Conservation (phyloP, 2,329 filamentous ascomycete genomes). For the Aspergillus arachidicola region DNA sequence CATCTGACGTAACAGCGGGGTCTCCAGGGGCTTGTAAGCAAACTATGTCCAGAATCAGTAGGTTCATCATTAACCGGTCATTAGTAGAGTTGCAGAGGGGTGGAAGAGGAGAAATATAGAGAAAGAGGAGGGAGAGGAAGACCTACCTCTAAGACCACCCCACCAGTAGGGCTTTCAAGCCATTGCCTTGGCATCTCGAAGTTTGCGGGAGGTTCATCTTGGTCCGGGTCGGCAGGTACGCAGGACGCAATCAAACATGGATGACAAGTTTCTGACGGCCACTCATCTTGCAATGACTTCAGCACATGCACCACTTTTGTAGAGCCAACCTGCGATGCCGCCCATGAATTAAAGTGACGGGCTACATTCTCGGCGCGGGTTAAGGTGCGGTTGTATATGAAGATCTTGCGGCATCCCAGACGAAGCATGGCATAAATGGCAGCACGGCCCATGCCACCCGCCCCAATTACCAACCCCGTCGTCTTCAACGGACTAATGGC, state of each 20-base stretch:
- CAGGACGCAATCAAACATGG: constrained; percentile 78
- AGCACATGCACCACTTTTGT: constrained; percentile 55
- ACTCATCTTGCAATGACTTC: constrained; percentile 59
- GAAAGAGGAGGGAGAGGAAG: not conserved
- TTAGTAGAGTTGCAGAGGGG: not conserved
- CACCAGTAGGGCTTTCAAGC: constrained; percentile 72
- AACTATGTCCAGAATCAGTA: constrained; percentile 25
- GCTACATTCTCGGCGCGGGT: constrained; percentile 69
- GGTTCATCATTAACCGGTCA: not conserved
- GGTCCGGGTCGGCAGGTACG: constrained; percentile 70
- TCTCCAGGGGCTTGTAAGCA: constrained; percentile 73
- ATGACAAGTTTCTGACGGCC: constrained; percentile 64
- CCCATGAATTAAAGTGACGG: constrained; percentile 65
- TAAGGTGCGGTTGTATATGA: constrained; percentile 71
- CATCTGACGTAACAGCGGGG: constrained; percentile 70
- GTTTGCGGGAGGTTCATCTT: constrained; percentile 65
- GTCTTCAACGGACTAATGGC: constrained; percentile 55
- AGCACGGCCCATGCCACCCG: constrained; percentile 76
- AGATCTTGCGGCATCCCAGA: constrained; percentile 74
- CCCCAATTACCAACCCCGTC: constrained; percentile 58
- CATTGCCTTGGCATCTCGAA: constrained; percentile 71
- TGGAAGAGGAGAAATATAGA: not conserved
- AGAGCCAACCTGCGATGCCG: constrained; percentile 39
- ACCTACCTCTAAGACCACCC: constrained; percentile 70
- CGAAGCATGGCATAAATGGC: constrained; percentile 78